Evolutionary conservation across 1,139 yeast species (phyloP), one percentile per base, ranked within the genome.

Genomic region (Hyphopichia khmerensis): DNA sequence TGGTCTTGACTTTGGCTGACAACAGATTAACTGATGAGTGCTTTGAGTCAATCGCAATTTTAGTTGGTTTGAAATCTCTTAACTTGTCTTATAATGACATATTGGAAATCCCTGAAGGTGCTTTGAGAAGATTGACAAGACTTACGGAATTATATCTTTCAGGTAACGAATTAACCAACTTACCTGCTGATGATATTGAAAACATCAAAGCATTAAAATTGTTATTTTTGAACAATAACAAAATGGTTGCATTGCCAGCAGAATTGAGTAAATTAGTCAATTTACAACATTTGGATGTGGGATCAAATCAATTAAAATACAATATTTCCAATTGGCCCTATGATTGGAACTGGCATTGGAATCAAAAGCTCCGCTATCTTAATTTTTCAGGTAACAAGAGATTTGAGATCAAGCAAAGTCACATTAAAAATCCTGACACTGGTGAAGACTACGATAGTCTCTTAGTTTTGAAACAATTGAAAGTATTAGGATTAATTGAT

Each of bases 271-370:
- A 84, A 48, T 73, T 90, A 43, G 59, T 67, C 1, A 77, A 79
- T 30, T 67, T 95, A 53, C 79, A 77, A 33, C 84, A 84, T 15
- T 74, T 95, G 36, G 99, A 95, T 66, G 95, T 89, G 15, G 96
- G 98, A 2, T 87, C 96, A 3, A 95, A 95, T 60, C 87, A 84
- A 50, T 71, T 95, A 60, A 87, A 91, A 56, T 93, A 93, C 63
- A 93, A 95, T 54, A 89, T 93, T 45, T 86, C 95, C 13, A 93
- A 93, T 60, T 88, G 91, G 80, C 95, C 95, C 7, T 91, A 89
- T 59, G 99, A 93, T 61, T 93, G 98, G 98, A 93, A 89, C 62
- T 95, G 99, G 99, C 85, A 87, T 55, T 84, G 83, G 72, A 95
- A 93, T 58, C 71, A 77, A 43, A 82, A 84, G 38, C 72, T 95